Base-by-base conservation (phyloP, 257 asterid species). In the Ophiorrhiza pumila region DNA sequence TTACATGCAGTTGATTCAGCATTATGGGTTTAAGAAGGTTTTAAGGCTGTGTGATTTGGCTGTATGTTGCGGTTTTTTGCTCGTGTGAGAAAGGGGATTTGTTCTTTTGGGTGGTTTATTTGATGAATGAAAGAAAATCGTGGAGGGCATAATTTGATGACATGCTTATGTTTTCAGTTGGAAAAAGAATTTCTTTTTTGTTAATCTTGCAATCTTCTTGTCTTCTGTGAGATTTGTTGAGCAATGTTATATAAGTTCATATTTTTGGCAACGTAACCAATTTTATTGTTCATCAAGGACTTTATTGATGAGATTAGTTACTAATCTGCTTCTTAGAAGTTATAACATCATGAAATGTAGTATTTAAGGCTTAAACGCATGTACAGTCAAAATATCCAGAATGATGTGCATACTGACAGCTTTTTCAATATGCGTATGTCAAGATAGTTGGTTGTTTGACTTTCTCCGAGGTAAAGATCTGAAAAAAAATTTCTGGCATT, bases 21-120 rank as follows among this genome's bases (percentile, higher is more conserved):
- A 64, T 64, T 64, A 1, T 62, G 45, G 45, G 7, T 75, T 75
- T n/a, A 23, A 11, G 25, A 31, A 41, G 67, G 65, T 35, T 32
- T 23, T 62, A 14, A 25, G 27, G 64, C 39, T 12, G 10, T 46
- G 45, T 56, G 55, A 23, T 23, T 43, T 20, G 17, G 63, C 23
- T 20, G 8, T 52, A 20, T 31, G 13, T 23, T 27, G 25, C 25
- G 3, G 32, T 4, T 47, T 1, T 60, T 39, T 52, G 13, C 2
- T 35, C 25, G 13, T 39, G 39, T 41, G 67, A 35, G 31, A 27
- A 27, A 27, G 31, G 10, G 4, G n/a, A 1, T 55, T 1, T 9
- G n/a, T n/a, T 23, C 10, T 55, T 45, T 11, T 62, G 35, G 20
- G 32, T 35, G 65, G 41, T 70, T 53, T 37, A 14, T 23, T 15